Evolutionary conservation across 2,329 filamentous ascomycete species (phyloP).

Genomic region (Diplodia sapinea): DNA sequence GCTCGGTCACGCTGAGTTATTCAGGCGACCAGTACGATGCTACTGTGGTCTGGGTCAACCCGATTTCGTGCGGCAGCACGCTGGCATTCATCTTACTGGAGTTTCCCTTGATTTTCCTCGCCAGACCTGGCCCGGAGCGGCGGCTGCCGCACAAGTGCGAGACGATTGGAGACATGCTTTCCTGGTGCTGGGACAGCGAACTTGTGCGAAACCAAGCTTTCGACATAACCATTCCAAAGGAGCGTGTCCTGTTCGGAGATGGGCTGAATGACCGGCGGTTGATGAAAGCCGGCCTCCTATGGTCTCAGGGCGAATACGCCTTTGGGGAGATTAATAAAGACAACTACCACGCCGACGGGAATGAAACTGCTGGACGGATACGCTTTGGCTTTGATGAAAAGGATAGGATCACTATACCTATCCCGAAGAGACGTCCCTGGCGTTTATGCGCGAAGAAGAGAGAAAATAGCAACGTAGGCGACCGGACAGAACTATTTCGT

Average conservation of each 20-base stretch:
- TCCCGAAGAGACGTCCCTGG: too few species aligned
- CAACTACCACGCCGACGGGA: neutral
- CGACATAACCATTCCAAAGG: neutral
- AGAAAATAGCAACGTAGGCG: too few species aligned
- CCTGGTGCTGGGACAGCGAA: neutral
- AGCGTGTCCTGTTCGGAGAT: neutral
- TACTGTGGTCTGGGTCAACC: neutral
- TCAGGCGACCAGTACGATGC: neutral
- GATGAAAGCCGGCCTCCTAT: neutral
- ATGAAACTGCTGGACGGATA: rapidly evolving
- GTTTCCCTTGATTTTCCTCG: neutral
- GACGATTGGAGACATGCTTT: neutral
- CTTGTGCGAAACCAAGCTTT: neutral
- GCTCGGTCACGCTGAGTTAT: neutral
- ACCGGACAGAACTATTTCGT: too few species aligned
- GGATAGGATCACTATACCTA: too few species aligned
- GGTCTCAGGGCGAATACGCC: neutral
- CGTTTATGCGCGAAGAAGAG: too few species aligned
- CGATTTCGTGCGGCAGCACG: neutral
- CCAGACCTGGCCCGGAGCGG: neutral
- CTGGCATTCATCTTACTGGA: neutral
- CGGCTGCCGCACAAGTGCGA: neutral
- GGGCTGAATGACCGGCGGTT: neutral
- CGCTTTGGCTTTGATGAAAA: neutral
- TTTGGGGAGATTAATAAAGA: neutral